Base-by-base conservation (phyloP, 352 stramenopile species). In the Phytophthora citricola region DNA sequence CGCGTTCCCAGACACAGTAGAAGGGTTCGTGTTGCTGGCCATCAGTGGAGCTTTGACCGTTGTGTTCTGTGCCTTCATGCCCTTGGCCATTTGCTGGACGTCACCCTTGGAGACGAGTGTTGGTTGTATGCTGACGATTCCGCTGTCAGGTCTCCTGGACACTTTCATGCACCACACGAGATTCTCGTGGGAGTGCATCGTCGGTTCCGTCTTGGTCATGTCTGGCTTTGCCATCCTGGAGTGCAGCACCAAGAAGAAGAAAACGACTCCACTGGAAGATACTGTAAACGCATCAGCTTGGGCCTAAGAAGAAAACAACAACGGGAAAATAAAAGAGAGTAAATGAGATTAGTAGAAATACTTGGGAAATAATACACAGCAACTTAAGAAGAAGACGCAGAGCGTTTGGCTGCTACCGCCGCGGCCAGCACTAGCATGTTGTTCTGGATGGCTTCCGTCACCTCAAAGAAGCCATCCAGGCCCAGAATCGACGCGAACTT, bases 41-140 rank as follows among this genome's bases (percentile, higher is more conserved):
- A 41, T 77, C 15, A 83, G 68, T 29, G 80, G 76, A 5, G 17
- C 40, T 4, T 53, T 84, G n/a, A 80, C 73, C 2, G 73, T 83
- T n/a, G 49, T 78, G 0, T 87, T 86, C 63, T 87, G 81, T 39
- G 60, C 81, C 4, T 71, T 75, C 26, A 57, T 87, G 45, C 75
- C 78, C 2, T 69, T 89, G 34, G 77, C 78, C 14, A 67, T 89
- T 34, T 76, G 63, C 53, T 89, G 78, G 80, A 87, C 78, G 12
- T 86, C 80, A 4, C 80, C 78, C 3, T 59, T 89, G 17, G 80
- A 89, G 63, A 87, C 80, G 11, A 89, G 78, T 46, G 78, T 87
- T 29, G 76, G 78, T 0, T 90, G 78, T 38, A 86, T 90, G 81
- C 61, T 86, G 39, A 86, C 69, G 40, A 83, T 90, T 45, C 81